Evolutionary conservation across 176 grass and related monocot genomes (phyloP).

Genomic region (Eragrostis curvula): DNA sequence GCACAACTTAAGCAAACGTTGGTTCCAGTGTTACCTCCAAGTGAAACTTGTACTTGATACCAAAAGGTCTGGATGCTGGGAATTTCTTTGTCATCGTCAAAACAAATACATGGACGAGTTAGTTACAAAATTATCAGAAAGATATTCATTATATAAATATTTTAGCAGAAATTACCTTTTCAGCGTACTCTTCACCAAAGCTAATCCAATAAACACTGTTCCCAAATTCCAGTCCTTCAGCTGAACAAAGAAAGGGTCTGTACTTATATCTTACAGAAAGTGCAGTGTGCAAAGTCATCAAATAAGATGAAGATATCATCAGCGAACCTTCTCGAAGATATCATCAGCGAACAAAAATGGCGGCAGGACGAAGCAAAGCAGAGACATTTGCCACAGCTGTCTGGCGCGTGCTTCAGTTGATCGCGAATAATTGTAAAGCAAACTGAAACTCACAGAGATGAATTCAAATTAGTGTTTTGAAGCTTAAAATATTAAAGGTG

Average conservation of each 20-base stretch:
- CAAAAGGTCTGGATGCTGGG: conserved; percentile 79
- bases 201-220: conserved; percentile 87
- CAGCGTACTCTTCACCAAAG: conserved; percentile 76
- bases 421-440: conserved; percentile 98
- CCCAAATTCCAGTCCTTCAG: conserved; percentile 93
- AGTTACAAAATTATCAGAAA: conserved; percentile 33
- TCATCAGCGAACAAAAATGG: conserved; percentile 91
- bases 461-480: conserved; percentile 9
- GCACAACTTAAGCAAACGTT: conserved; percentile 23
- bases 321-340: conserved; percentile 75
- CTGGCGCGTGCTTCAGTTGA: conserved; percentile 93
- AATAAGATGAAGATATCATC: conserved; percentile 22
- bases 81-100: conserved; percentile 69
- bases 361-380: conserved; percentile 89
- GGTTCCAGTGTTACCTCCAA: conserved; percentile 66
- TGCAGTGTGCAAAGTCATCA: conserved; percentile 19
- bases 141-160: conserved; percentile 20
- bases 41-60: conserved; percentile 97
- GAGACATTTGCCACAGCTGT: conserved; percentile 87
- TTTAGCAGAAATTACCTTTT: conserved; percentile 56
- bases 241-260: conserved; percentile 52
- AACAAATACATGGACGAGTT: conserved; percentile 5
- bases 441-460: conserved; percentile 63
- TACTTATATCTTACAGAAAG: conserved; percentile 25
- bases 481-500: neutral